Evolutionary conservation across 2,329 filamentous ascomycete species (phyloP), one percentile per base, ranked within the genome.

Genomic region (Clarireedia sp.): DNA sequence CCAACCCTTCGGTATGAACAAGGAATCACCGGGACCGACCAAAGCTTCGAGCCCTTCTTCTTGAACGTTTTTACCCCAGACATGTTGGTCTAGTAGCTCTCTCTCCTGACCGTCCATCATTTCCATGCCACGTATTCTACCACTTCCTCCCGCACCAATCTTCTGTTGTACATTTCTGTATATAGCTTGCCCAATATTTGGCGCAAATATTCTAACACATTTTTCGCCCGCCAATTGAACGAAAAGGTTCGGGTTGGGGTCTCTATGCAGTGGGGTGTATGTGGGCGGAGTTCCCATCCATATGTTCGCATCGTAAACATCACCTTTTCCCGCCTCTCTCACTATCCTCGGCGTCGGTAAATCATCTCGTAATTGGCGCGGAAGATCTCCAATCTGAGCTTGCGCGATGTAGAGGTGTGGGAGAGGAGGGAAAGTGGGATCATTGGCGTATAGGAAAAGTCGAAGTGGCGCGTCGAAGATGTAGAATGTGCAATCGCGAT

Each of bases 181-280:
- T 2, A 96, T 68, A 0, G 64, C 70, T 47, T 79, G 73, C 0
- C 94, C 94, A 3, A 75, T 66, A 0, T 71, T 66, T 0, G 90
- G 90, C 4, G 76, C 72, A 56, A 92, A 76, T 12, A 96, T 68
- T n/a, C 90, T 78, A 16, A 96, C 75, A 0, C 73, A 68, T 70
- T 99, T 99, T 51, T 67, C 71, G 3, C 89, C 83, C 16, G 81
- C 82, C 12, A 97, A 70, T 70, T 99, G 94, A 46, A 89, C 82
- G 68, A 97, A 96, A 0, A 96, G 65, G 67, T 99, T 99, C 0
- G 90, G 90, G 65, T 97, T 97, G 0, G 94, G 94, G 66, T 99
- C 94, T 54, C 87, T 82, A 70, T 99, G 94, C 3, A 96, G 75
- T 3, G 94, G 90, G 0, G 94, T 96, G 63, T 90, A 90, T 0